phyloP scores from a whole-genome alignment of 257 asterid species.

The Salvia splendens region DNA sequence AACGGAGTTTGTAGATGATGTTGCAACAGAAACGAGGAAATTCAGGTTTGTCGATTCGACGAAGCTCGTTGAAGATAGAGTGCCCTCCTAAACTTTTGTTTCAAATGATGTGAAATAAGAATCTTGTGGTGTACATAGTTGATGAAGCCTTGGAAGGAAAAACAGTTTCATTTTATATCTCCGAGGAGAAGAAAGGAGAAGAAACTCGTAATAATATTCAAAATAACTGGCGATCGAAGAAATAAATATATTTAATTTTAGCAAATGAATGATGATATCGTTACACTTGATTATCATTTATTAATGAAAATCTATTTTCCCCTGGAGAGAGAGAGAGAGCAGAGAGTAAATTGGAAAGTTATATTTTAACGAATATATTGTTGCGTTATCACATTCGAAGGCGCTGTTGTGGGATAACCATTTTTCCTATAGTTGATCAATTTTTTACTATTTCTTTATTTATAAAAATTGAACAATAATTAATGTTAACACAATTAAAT shows the following conservation, averaged over 20 bases:
- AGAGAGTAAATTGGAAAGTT: too few species aligned
- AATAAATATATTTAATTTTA: neutral
- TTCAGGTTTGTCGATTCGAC: conserved; percentile 26
- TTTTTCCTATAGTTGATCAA: too few species aligned
- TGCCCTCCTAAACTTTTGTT: neutral
- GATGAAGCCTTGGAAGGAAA: conserved; percentile 1
- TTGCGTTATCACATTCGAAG: too few species aligned
- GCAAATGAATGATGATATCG: too few species aligned
- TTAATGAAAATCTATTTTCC: too few species aligned
- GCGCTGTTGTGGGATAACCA: too few species aligned
- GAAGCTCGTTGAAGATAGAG: conserved; percentile 15
- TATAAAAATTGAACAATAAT: too few species aligned
- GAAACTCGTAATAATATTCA: neutral
- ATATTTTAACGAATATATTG: too few species aligned
- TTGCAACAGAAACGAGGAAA: conserved; percentile 26
- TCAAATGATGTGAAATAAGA: conserved; percentile 28
- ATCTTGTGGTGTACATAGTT: conserved; percentile 29
- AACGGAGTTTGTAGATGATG: conserved; percentile 58
- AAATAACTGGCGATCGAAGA: conserved; percentile 25
- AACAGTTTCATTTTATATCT: conserved; percentile 9
- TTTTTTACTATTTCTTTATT: too few species aligned
- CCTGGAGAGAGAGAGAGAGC: too few species aligned
- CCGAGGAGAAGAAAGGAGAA: neutral
- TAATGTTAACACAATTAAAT: too few species aligned
- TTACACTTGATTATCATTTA: too few species aligned